Conservation (phyloP, 2,329 filamentous ascomycete species). For the Verruconis gallopava region DNA sequence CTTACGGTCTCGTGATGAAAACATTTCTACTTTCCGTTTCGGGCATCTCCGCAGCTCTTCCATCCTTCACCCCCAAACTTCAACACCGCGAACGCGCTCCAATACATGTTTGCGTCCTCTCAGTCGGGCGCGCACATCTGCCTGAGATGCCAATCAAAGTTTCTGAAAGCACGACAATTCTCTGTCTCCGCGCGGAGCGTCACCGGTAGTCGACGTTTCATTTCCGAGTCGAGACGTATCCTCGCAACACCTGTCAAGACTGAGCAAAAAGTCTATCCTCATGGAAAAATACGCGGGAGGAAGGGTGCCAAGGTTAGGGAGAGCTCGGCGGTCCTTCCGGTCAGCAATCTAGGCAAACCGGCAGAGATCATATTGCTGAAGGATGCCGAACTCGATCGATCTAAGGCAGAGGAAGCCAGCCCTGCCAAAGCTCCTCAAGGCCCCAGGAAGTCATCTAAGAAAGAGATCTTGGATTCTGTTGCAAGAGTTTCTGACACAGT, state of each 20-base stretch:
- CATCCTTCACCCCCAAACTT: too few relatives aligned
- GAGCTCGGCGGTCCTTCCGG: conserved; percentile 17
- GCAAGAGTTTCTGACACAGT: background rate
- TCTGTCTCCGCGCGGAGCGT: background rate
- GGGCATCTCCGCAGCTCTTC: too few relatives aligned
- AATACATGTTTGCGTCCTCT: conserved; percentile 23
- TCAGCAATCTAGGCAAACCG: conserved; percentile 22
- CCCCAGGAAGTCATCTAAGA: background rate
- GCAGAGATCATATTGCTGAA: conserved; percentile 24
- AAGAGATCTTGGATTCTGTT: background rate
- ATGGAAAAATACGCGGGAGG: conserved; percentile 17
- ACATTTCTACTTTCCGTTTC: too few relatives aligned
- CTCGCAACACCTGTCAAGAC: background rate
- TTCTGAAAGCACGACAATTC: conserved; percentile 17
- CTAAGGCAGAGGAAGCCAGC: conserved; percentile 11
- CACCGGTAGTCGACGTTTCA: background rate
- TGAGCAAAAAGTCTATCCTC: conserved; percentile 8
- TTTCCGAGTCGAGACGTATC: background rate
- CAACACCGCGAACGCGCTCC: too few relatives aligned
- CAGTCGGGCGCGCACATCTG: conserved; percentile 25
- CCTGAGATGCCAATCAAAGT: conserved; percentile 27
- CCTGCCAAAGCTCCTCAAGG: background rate
- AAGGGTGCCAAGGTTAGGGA: conserved; percentile 15
- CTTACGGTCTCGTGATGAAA: too few relatives aligned
- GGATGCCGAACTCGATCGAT: conserved; percentile 16